Base-by-base conservation (phyloP, 179 eudicot genomes). In the Dionaea muscipula region DNA sequence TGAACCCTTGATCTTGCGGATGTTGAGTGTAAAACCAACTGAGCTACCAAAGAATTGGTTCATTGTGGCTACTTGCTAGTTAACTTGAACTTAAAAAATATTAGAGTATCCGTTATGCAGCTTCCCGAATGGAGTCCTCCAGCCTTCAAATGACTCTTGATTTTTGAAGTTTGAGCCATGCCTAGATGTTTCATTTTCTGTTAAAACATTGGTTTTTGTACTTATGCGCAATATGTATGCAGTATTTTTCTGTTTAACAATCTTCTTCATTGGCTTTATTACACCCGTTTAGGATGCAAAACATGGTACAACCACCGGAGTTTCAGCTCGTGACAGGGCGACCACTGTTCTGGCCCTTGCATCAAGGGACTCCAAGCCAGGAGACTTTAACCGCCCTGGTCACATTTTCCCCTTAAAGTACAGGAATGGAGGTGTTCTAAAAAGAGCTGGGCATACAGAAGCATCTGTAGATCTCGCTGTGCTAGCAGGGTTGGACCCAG, bases 401-500 rank as follows among this genome's bases (percentile, higher is more conserved):
- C 95, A 86, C 71, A 86, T 86, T 51, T 86, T 86, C 56, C 95
- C 93, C 13, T 61, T 86, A 64, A 86, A 79, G 65, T 86, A 86
- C 33, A 80, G 84, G 65, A 93, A 81, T 27, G 95, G 95, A n/a
- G 95, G 95, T 52, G 93, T 86, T 51, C 61, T 86, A 41, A 86
- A 84, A 76, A 81, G 95, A 76, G 95, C 95, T 26, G 95, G 95
- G 53, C 95, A 86, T 66, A 86, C 95, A 14, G 95, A 86, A 67
- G 95, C 95, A 51, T 80, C 95, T 62, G 81, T 84, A 25, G 95
- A 86, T 70, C 82, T 86, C 57, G 62, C 94, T 39, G 31, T 81
- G 71, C 64, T 86, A 58, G 95, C 95, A 45, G 95, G 95, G 31
- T 74, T 84, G 12, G 84, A 72, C 28, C 84, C 88, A 51, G 89